Evolutionary conservation across 225 moss, liverwort and hornwort species (phyloP), one percentile per base, ranked within the genome.

Genomic region (Sphagnum tenellum): DNA sequence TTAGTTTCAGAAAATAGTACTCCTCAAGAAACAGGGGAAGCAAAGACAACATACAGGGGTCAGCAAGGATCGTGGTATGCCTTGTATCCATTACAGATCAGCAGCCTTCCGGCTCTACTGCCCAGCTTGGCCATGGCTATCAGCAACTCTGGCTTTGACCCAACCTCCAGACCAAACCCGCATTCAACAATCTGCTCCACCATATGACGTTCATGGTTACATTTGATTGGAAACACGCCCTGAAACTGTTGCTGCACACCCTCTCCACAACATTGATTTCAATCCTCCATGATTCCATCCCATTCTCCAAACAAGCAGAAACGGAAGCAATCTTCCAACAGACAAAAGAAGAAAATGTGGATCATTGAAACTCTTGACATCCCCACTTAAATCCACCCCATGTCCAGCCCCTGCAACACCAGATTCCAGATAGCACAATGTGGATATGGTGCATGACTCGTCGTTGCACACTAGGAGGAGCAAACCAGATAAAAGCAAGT

Each of bases 81-180:
- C 91, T 93, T 93, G 72, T 88, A 90, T 78, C 93, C 89, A 70
- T 93, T 93, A 88, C 89, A 93, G 78, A 89, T 86, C 54, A 93
- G 93, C 14, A 93, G 75, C 57, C 88, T 78, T 12, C 72, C 76
- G 49, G 70, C 78, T 84, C 68, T 76, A 70, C 83, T 79, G 76
- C 86, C 75, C 66, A 93, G 70, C 77, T 84, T 82, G 63, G 93
- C 79, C 72, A 93, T 70, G 9, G 89, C 89, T 50, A 89, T 82
- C 64, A 93, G 80, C 48, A 93, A 62, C 69, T 93, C 89, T 4
- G 93, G 86, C 73, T 93, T 93, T 64, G 93, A 90, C 47, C 89
- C 88, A 64, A 82, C 89, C 77, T 89, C 89, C 73, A 93, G 74
- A 66, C 89, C 89, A 59, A 88, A 89, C 44, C 88, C 89, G 63